Evolutionary conservation across 2,329 filamentous ascomycete genomes (phyloP).

Genomic region (Aspergillaceae sp.): DNA sequence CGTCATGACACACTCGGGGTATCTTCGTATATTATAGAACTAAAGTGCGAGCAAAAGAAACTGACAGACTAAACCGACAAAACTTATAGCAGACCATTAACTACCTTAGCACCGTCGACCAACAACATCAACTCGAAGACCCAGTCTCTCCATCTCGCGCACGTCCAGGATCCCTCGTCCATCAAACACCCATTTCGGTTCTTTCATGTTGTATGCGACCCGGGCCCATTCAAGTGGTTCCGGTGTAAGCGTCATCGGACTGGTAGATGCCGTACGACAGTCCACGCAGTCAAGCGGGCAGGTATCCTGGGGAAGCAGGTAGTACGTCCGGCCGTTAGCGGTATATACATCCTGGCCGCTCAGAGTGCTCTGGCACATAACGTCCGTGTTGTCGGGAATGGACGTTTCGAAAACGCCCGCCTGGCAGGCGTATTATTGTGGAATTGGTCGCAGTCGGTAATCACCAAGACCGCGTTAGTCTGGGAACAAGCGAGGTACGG

Average conservation of each 20-base stretch:
- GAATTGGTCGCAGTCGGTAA: slow-evolving; percentile 49
- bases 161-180: slow-evolving; percentile 33
- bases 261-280: slow-evolving; percentile 14
- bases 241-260: slow-evolving; percentile 8
- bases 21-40: no score
- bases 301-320: slow-evolving; percentile 11
- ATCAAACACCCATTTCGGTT: slow-evolving; percentile 45
- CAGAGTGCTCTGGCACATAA: no score
- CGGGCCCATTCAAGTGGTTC: slow-evolving; percentile 39
- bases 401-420: no score
- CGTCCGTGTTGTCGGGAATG: no score
- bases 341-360: slow-evolving; percentile 13
- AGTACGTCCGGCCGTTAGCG: slow-evolving; percentile 14
- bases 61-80: no score
- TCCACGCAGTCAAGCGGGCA: slow-evolving; percentile 20
- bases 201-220: slow-evolving; percentile 38
- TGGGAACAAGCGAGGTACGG: slow-evolving; percentile 40
- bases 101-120: slow-evolving; percentile 12
- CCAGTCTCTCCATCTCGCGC: slow-evolving; percentile 26
- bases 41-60: no score
- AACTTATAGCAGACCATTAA: no score
- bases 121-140: slow-evolving; percentile 28
- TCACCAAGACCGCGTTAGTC: slow-evolving; percentile 42
- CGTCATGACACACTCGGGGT: no score
- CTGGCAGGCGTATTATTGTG: no score